phyloP scores from a whole-genome alignment of 1,284 basidiomycete genomes.

The Naganishia albida region DNA sequence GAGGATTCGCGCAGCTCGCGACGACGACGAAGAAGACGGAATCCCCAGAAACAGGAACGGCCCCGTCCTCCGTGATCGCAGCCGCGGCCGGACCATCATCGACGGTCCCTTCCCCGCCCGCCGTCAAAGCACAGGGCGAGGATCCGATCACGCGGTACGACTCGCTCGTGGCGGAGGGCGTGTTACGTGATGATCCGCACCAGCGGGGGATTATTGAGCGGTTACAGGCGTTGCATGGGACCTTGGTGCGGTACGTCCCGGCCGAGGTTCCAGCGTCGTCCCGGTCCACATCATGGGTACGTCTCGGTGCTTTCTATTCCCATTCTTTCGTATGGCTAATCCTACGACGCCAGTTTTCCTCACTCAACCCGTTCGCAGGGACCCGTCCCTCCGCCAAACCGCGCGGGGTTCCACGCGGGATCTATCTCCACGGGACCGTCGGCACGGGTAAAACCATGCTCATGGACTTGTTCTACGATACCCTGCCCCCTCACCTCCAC shows the following conservation, averaged over 20 bases:
- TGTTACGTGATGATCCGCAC: slow-evolving; percentile 74
- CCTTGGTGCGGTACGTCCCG: slow-evolving; percentile 71
- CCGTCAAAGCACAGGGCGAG: slow-evolving; percentile 5
- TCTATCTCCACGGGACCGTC: slow-evolving; percentile 97
- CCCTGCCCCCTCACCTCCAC: slow-evolving; percentile 72
- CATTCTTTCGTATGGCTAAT: neutral
- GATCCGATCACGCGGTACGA: slow-evolving; percentile 62
- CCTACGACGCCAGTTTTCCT: slow-evolving; percentile 33
- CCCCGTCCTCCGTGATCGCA: neutral
- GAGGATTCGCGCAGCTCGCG: too few relatives aligned
- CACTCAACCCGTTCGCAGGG: slow-evolving; percentile 28
- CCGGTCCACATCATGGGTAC: slow-evolving; percentile 41
- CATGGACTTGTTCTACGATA: slow-evolving; percentile 96
- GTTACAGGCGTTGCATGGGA: slow-evolving; percentile 76
- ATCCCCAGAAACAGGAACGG: neutral
- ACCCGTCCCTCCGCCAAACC: slow-evolving; percentile 34
- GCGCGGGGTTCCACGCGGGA: slow-evolving; percentile 71
- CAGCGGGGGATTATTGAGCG: slow-evolving; percentile 81
- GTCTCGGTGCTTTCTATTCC: slow-evolving; percentile 20
- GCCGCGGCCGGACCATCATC: neutral
- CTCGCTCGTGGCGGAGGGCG: slow-evolving; percentile 68
- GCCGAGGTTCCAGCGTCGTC: slow-evolving; percentile 61
- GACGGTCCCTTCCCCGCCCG: neutral
- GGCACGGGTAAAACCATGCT: slow-evolving; percentile 96
- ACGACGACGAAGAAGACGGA: neutral